Conservation (phyloP, 2,329 filamentous ascomycete species). For the Clarireedia sp. region DNA sequence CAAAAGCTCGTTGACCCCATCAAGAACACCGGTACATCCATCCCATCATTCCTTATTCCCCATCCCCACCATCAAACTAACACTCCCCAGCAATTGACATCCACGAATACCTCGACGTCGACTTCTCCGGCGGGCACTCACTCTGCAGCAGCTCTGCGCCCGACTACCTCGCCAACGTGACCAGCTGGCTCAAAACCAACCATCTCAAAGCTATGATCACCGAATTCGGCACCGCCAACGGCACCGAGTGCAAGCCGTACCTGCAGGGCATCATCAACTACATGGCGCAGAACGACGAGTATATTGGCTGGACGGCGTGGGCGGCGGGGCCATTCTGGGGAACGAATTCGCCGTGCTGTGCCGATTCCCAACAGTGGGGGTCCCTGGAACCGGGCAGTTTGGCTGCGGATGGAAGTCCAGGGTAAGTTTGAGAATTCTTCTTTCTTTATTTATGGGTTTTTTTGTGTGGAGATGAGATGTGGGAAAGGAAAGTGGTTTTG, state of each 20-base stretch:
- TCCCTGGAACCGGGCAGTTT: constrained; percentile 40
- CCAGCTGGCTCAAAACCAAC: constrained; percentile 38
- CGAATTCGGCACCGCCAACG: constrained; percentile 41
- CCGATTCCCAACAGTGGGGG: constrained; percentile 34
- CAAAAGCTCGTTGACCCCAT: constrained; percentile 38
- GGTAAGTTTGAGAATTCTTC: constrained; percentile 13
- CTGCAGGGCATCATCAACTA: constrained; percentile 37
- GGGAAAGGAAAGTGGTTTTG: neutral
- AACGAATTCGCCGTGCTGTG: constrained; percentile 34
- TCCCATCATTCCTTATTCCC: neutral
- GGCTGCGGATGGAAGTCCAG: constrained; percentile 35
- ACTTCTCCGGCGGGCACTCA: constrained; percentile 38
- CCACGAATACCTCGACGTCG: constrained; percentile 44
- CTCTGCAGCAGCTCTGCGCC: constrained; percentile 35
- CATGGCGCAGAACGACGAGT: constrained; percentile 39
- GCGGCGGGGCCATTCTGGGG: constrained; percentile 44
- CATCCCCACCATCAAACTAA: neutral
- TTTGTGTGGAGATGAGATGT: too few relatives aligned
- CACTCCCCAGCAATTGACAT: constrained; percentile 36
- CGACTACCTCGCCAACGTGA: constrained; percentile 35
- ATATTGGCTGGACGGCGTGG: constrained; percentile 46
- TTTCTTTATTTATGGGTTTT: neutral
- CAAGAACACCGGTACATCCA: constrained; percentile 33
- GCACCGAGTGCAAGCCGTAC: constrained; percentile 35
- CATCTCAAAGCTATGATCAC: constrained; percentile 42